Base-by-base conservation (phyloP, 164 flowering plant species). In the Nymphaea thermarum region DNA sequence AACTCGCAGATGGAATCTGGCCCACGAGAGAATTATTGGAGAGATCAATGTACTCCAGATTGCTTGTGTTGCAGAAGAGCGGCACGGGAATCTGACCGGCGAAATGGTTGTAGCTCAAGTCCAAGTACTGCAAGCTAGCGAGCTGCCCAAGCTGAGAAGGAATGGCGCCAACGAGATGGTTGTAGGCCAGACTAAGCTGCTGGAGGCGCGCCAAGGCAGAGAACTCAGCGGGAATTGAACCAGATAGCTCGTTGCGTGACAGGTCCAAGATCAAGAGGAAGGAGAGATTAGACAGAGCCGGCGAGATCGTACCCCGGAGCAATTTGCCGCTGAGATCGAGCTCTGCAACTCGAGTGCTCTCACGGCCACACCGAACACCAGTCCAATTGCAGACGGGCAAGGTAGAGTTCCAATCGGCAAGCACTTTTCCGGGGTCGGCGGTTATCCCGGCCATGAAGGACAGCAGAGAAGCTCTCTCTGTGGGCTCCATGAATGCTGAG, bases 11-110 rank as follows among this genome's bases (percentile, higher is more conserved):
- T 4, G 91, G 95, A 67, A 93, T 86, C 67, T 77, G 73, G 0
- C 98, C 97, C 14, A 63, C 68, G 0, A 93, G 78, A 63, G 91
- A 82, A 71, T 93, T 93, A 81, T 89, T 91, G 8, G 97, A 90
- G 18, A 93, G 78, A 75, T 93, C 97, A 3, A 93, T 43, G 65
- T 91, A 91, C 72, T 85, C 77, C 69, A 93, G 67, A 5, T 80
- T 73, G 8, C 83, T 70, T 14, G 76, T 80, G 64, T 89, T 89
- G 73, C 92, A 84, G 43, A 90, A 82, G 61, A 93, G 77, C 10
- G 85, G 47, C 0, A 12, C 25, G 0, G 94, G 93, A 60, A 91
- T 84, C 41, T 77, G 72, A 3, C 90, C 94, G 3, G 12, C 43
- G 11, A 93, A 80, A 67, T 60, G 64, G 75, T 93, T 93, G 61